Evolutionary conservation across 257 asterid species (phyloP).

Genomic region (Voacanga thouarsii): DNA sequence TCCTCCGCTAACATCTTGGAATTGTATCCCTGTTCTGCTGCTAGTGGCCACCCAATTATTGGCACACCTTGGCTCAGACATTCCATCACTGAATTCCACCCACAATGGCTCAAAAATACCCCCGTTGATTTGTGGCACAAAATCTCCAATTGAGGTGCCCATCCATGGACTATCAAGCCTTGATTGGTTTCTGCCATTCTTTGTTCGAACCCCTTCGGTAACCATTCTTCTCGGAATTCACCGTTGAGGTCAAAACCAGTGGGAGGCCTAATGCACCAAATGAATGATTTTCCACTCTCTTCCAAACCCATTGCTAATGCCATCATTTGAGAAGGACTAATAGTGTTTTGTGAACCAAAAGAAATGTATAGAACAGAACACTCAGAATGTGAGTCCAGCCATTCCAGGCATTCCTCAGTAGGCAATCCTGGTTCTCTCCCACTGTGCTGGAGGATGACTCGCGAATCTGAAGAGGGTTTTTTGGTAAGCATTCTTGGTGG

Average conservation of each 20-base stretch:
- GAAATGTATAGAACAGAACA: slow-evolving; percentile 67
- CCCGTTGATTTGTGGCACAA: slow-evolving; percentile 64
- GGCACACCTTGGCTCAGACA: slow-evolving; percentile 91
- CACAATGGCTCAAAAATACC: slow-evolving; percentile 84
- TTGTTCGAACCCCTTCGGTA: slow-evolving; percentile 58
- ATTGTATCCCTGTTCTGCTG: slow-evolving; percentile 86
- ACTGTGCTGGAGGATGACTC: slow-evolving; percentile 36
- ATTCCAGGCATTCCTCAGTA: slow-evolving; percentile 57
- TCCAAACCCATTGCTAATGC: slow-evolving; percentile 73
- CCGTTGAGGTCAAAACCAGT: slow-evolving; percentile 44
- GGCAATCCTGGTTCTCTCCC: slow-evolving; percentile 68
- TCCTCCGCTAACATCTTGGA: slow-evolving; percentile 82
- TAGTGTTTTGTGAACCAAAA: slow-evolving; percentile 94
- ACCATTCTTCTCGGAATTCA: slow-evolving; percentile 67
- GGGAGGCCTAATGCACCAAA: slow-evolving; percentile 86
- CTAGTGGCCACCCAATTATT: slow-evolving; percentile 90
- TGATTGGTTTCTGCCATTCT: slow-evolving; percentile 23
- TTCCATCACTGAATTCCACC: slow-evolving; percentile 88
- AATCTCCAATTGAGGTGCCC: slow-evolving; percentile 97
- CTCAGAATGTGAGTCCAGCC: slow-evolving; percentile 49
- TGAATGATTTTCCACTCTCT: slow-evolving; percentile 53
- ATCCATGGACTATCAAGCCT: slow-evolving; percentile 64
- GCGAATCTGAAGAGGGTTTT: background rate
- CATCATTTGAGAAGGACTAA: slow-evolving; percentile 76
- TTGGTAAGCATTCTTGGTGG: slow-evolving; percentile 44